Conservation (phyloP, 805 yeast genomes). For the Starmerella stigmatis region DNA sequence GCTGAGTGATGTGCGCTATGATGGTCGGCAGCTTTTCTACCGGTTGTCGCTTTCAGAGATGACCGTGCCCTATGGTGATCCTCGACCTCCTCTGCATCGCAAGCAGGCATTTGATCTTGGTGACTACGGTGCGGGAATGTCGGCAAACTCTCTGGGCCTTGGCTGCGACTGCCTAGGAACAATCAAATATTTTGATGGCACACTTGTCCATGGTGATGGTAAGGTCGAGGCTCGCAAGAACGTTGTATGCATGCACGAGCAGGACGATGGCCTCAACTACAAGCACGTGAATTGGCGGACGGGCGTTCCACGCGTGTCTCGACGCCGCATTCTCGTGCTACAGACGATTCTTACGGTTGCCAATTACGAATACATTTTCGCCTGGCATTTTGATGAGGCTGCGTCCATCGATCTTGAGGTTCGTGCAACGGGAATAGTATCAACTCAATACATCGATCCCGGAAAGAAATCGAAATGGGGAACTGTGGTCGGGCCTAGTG, state of each 20-base stretch:
- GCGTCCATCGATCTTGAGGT: conserved; percentile 69
- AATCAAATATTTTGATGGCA: conserved; percentile 59
- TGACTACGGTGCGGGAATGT: conserved; percentile 70
- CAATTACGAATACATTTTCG: conserved; percentile 67
- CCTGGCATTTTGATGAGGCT: conserved; percentile 61
- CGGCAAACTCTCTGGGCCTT: conserved; percentile 53
- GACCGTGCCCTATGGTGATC: conserved; percentile 83
- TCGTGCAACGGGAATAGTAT: conserved; percentile 75
- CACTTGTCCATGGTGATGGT: conserved; percentile 48
- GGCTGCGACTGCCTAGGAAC: conserved; percentile 80
- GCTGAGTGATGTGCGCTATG: conserved; percentile 57
- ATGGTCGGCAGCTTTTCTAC: conserved; percentile 66
- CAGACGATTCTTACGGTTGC: conserved; percentile 79
- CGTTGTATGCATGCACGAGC: conserved; percentile 74
- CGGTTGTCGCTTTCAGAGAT: conserved; percentile 65
- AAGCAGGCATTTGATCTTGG: conserved; percentile 79
- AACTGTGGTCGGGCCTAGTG: conserved; percentile 66
- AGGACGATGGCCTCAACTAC: conserved; percentile 65
- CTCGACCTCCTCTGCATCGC: conserved; percentile 71
- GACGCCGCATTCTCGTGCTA: conserved; percentile 67
- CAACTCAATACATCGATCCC: conserved; percentile 73
- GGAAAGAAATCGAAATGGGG: conserved; percentile 57
- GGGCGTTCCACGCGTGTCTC: conserved; percentile 64
- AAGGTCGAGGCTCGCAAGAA: conserved; percentile 52
- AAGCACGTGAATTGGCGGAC: conserved; percentile 67